Evolutionary conservation across 495 filamentous ascomycete species (phyloP).

Genomic region (Friedmanniomyces simplex): DNA sequence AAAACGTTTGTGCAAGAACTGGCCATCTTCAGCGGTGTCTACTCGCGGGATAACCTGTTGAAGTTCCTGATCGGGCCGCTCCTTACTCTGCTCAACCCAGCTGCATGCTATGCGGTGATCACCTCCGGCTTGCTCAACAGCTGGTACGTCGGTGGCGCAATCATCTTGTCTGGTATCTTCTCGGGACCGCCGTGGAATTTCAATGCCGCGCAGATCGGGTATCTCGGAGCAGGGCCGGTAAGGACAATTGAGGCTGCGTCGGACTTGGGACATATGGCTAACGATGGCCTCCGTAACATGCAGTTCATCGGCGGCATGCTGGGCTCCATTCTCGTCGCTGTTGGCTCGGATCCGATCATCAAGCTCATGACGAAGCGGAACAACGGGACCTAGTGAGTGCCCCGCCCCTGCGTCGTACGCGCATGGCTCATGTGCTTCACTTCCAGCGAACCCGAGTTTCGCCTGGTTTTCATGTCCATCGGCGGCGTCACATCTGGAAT

Average conservation of each 20-base stretch:
- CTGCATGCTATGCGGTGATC: slow-evolving; percentile 12
- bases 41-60: slow-evolving; percentile 12
- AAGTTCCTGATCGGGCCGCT: slow-evolving; percentile 14
- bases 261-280: neutral
- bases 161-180: slow-evolving; percentile 17
- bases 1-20: slow-evolving; percentile 16
- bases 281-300: neutral
- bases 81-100: slow-evolving; percentile 15
- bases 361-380: slow-evolving; percentile 15
- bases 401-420: neutral
- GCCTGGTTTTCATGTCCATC: slow-evolving; percentile 14
- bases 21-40: slow-evolving; percentile 12
- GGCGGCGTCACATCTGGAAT: slow-evolving; percentile 1
- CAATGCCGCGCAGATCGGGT: slow-evolving; percentile 10
- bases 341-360: slow-evolving; percentile 6
- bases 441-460: slow-evolving; percentile 16
- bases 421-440: neutral
- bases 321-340: slow-evolving; percentile 8
- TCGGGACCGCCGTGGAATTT: slow-evolving; percentile 15
- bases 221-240: slow-evolving; percentile 10
- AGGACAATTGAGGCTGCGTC: neutral
- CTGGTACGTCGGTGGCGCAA: slow-evolving; percentile 16
- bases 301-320: slow-evolving; percentile 18
- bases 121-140: slow-evolving; percentile 11
- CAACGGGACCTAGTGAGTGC: slow-evolving; percentile 12